These are phyloP conservation scores for Escallonia herrerae DNA, from an alignment of 129 eudicot genomes.

Conservation along the genomic window DNA sequence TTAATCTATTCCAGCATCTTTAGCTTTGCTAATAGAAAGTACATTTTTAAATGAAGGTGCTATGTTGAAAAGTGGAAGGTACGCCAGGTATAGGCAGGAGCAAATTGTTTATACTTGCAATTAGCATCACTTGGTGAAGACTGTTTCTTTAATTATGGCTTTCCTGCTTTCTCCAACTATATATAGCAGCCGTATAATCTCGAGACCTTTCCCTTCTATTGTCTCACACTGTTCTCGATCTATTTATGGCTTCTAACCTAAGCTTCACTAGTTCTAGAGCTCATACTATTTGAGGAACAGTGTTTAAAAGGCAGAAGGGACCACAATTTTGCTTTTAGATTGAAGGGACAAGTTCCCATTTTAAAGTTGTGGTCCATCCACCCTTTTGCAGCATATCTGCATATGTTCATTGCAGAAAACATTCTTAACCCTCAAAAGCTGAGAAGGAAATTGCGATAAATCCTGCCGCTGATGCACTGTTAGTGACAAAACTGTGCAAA, in stretches of 20 bases:
- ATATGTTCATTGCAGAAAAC: slow-evolving; percentile 25
- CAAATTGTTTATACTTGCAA: too few species aligned
- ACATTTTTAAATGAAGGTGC: too few species aligned
- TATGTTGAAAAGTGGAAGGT: too few species aligned
- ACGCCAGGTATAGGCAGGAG: too few species aligned
- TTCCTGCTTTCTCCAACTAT: too few species aligned
- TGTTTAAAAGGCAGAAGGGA: slow-evolving; percentile 33
- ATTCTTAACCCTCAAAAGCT: slow-evolving; percentile 19
- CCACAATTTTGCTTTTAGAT: slow-evolving; percentile 51
- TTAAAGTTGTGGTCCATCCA: slow-evolving; percentile 42
- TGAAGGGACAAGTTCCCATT: slow-evolving; percentile 32
- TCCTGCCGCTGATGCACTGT: too few species aligned
- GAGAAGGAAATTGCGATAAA: background rate
- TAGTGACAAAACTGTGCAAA: too few species aligned
- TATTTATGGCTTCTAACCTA: slow-evolving; percentile 4
- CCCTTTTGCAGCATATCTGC: slow-evolving; percentile 21
- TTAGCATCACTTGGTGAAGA: too few species aligned
- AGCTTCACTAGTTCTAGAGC: slow-evolving; percentile 4
- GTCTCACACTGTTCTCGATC: slow-evolving; percentile 22
- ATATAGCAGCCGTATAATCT: slow-evolving; percentile 33
- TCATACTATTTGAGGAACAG: slow-evolving; percentile 9
- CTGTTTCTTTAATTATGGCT: too few species aligned
- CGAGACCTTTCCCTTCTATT: slow-evolving; percentile 50
- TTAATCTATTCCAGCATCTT: too few species aligned
- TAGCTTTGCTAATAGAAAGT: too few species aligned